Percentiles rank a stretch among this genome's conserved stretches.
These are phyloP conservation scores for Fusarium piperis DNA, from an alignment of 2,329 filamentous ascomycete genomes.

Conservation along the genomic window DNA sequence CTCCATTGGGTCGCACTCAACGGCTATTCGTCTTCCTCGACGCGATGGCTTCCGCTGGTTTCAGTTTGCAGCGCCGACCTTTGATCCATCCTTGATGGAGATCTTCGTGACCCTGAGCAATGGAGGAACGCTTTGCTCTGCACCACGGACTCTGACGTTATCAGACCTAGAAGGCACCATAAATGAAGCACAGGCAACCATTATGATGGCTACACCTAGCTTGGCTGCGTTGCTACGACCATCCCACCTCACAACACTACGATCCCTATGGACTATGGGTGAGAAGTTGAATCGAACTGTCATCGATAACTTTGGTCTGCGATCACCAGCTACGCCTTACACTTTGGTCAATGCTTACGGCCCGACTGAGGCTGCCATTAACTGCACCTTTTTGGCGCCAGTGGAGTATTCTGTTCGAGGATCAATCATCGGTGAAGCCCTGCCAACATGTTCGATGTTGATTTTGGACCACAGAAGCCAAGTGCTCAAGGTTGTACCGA, in stretches of 20 bases:
- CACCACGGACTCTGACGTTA: conserved; percentile 42
- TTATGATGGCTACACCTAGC: conserved; percentile 52
- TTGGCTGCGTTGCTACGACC: conserved; percentile 45
- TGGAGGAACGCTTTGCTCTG: conserved; percentile 49
- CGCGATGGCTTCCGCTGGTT: conserved; percentile 47
- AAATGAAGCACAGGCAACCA: conserved; percentile 46
- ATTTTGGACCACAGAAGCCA: conserved; percentile 32
- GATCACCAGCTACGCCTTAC: conserved; percentile 36
- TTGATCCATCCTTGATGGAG: conserved; percentile 84
- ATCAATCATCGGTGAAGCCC: conserved; percentile 49
- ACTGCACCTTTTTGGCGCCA: conserved; percentile 33
- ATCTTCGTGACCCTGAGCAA: conserved; percentile 81
- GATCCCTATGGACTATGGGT: conserved; percentile 1
- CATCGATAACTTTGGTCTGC: conserved; percentile 42
- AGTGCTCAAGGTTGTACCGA: conserved; percentile 62
- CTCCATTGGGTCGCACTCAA: neutral
- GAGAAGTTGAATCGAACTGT: conserved; percentile 33
- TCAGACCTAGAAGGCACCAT: conserved; percentile 34
- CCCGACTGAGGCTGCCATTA: conserved; percentile 42
- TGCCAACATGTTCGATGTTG: conserved; percentile 48
- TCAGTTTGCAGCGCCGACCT: conserved; percentile 55
- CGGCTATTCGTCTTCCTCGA: neutral
- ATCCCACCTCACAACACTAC: neutral
- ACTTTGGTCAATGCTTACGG: conserved; percentile 41
- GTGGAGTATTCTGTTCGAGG: conserved; percentile 39